Evolutionary conservation across 1,284 basidiomycete species (phyloP).

Genomic region (Sanguinoderma infundibulare): DNA sequence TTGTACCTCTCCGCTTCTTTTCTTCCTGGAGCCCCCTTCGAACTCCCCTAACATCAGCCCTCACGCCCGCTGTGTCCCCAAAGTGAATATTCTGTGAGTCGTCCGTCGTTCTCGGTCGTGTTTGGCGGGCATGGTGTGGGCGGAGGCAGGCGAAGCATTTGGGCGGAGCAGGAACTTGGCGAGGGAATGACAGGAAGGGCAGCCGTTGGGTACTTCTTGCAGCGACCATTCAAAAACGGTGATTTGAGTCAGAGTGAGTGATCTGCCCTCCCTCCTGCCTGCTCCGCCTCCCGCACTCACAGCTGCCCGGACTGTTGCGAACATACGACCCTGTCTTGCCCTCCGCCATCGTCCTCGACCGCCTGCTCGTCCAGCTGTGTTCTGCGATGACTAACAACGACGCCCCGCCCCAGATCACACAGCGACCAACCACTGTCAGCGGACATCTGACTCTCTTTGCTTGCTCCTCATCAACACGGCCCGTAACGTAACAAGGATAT

Average conservation of each 20-base stretch:
- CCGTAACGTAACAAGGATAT: slow-evolving; percentile 14
- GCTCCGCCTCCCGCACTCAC: slow-evolving; percentile 28
- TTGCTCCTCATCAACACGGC: slow-evolving; percentile 1
- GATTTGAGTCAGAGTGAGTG: slow-evolving; percentile 43
- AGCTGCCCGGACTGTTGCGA: slow-evolving; percentile 1
- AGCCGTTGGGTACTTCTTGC: slow-evolving; percentile 38
- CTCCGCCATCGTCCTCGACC: slow-evolving; percentile 5
- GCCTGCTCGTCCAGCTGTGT: slow-evolving; percentile 1
- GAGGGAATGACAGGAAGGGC: slow-evolving; percentile 11
- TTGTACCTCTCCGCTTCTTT: no score
- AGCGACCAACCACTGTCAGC: slow-evolving; percentile 4
- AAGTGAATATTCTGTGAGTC: slow-evolving; percentile 17
- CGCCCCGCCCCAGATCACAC: no score
- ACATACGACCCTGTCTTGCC: neutral
- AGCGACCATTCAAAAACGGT: slow-evolving; percentile 43
- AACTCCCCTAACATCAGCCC: slow-evolving; percentile 33
- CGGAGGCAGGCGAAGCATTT: neutral
- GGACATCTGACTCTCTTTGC: slow-evolving; percentile 3
- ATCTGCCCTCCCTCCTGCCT: slow-evolving; percentile 27
- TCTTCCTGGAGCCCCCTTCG: slow-evolving; percentile 31
- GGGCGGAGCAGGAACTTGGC: slow-evolving; percentile 19
- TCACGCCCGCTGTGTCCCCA: slow-evolving; percentile 20
- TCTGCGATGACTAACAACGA: slow-evolving; percentile 18
- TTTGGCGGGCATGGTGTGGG: neutral
- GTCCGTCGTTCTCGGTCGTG: slow-evolving; percentile 4